Percentiles rank a stretch among this genome's conserved stretches.
These are phyloP conservation scores for Colletotrichum endophyticum DNA, from an alignment of 2,329 filamentous ascomycete species.

Conservation along the genomic window DNA sequence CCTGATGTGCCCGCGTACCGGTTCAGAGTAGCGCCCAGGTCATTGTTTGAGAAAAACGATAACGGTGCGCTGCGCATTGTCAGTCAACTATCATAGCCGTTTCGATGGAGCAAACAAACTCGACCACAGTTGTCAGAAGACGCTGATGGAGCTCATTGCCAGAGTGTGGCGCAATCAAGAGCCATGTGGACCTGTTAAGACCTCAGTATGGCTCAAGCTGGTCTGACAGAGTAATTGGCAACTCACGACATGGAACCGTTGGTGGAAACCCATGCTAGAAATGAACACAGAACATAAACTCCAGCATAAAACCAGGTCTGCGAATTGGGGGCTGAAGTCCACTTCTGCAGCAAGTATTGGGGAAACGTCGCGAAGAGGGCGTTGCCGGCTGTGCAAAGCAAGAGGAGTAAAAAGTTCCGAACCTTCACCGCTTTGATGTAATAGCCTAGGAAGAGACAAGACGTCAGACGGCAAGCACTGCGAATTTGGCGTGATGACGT, in stretches of 20 bases:
- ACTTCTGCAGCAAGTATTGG: conserved; percentile 14
- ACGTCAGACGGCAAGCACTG: not conserved
- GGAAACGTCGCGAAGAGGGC: conserved; percentile 1
- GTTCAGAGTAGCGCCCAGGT: conserved; percentile 22
- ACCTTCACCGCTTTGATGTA: not conserved
- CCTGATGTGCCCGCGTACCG: not conserved
- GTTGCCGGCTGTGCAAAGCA: not conserved
- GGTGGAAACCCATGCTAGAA: not conserved
- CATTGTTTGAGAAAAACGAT: conserved; percentile 25
- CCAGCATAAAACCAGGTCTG: not conserved
- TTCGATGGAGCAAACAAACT: not conserved
- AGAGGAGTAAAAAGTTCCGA: not conserved
- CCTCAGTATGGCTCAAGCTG: not conserved
- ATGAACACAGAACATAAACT: not conserved
- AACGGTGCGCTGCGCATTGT: not conserved
- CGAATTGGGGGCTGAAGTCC: conserved; percentile 2
- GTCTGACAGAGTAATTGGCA: not conserved
- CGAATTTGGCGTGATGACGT: not conserved
- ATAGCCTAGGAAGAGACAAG: not conserved
- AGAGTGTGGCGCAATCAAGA: not conserved
- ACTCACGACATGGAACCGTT: conserved; percentile 2
- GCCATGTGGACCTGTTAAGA: not conserved
- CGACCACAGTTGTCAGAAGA: not conserved
- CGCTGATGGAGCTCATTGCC: not conserved
- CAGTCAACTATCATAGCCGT: not conserved